These are phyloP conservation scores for Acidomyces sp. DNA, from an alignment of 495 filamentous ascomycete species.

Conservation along the genomic window DNA sequence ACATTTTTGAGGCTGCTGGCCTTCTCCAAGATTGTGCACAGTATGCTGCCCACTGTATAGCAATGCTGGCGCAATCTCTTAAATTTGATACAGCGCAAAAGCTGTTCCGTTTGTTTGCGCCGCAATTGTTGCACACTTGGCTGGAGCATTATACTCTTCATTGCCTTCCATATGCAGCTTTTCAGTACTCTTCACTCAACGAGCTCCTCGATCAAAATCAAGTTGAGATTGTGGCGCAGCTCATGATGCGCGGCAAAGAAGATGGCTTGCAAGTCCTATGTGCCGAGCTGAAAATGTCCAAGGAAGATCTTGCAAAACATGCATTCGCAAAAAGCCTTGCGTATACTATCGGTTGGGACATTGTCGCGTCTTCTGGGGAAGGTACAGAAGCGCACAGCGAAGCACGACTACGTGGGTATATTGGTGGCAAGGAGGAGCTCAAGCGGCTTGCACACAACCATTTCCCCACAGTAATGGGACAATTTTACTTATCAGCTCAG, in stretches of 20 bases:
- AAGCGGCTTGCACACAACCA: slow-evolving; percentile 41
- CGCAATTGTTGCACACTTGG: slow-evolving; percentile 93
- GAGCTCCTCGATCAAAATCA: slow-evolving; percentile 61
- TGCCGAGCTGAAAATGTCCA: slow-evolving; percentile 38
- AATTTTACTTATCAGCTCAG: slow-evolving; percentile 55
- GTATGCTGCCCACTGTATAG: slow-evolving; percentile 60
- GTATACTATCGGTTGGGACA: slow-evolving; percentile 72
- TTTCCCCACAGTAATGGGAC: slow-evolving; percentile 62
- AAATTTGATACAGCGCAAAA: slow-evolving; percentile 48
- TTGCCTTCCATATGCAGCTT: slow-evolving; percentile 66
- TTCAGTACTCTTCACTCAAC: slow-evolving; percentile 56
- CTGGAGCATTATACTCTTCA: slow-evolving; percentile 45
- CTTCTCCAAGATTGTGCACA: slow-evolving; percentile 45
- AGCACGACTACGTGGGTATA: slow-evolving; percentile 47
- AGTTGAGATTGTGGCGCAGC: slow-evolving; percentile 67
- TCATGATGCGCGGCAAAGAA: slow-evolving; percentile 69
- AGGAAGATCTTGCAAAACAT: slow-evolving; percentile 44
- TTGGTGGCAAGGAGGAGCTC: slow-evolving; percentile 37
- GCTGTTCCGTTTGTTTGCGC: slow-evolving; percentile 75
- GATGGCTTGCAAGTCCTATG: slow-evolving; percentile 47
- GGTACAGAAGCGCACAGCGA: slow-evolving; percentile 40
- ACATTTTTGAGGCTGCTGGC: slow-evolving; percentile 80
- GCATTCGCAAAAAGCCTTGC: slow-evolving; percentile 71
- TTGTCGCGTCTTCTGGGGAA: slow-evolving; percentile 42
- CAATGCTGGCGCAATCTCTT: slow-evolving; percentile 49